These are phyloP conservation scores for Puccinia horiana DNA, from an alignment of 1,284 basidiomycete species.

Conservation along the genomic window DNA sequence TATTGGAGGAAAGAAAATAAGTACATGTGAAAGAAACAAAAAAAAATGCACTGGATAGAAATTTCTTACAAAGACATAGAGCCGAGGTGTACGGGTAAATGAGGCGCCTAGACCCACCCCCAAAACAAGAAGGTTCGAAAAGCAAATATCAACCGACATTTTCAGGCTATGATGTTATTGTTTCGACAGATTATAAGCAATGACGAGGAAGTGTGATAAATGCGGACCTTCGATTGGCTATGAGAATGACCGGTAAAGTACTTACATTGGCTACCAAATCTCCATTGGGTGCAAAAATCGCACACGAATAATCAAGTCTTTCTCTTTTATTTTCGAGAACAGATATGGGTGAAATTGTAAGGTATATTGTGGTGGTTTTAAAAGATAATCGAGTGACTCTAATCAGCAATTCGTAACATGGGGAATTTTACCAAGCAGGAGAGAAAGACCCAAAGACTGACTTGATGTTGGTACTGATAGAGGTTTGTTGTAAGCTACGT, in stretches of 20 bases:
- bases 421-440: neutral
- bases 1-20: neutral
- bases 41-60: neutral
- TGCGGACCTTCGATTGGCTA: neutral
- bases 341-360: slow-evolving; percentile 53
- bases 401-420: neutral
- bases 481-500: slow-evolving; percentile 79
- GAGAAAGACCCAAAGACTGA: slow-evolving; percentile 49
- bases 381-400: neutral
- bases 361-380: neutral
- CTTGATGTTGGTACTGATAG: slow-evolving; percentile 76
- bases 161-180: neutral
- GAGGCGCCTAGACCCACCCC: slow-evolving; percentile 64
- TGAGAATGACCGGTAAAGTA: neutral
- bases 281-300: slow-evolving; percentile 84
- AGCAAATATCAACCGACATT: neutral
- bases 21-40: neutral
- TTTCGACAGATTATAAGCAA: neutral
- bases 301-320: slow-evolving; percentile 63
- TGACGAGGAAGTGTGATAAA: neutral
- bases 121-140: neutral
- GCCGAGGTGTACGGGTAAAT: slow-evolving; percentile 63
- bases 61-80: slow-evolving; percentile 56
- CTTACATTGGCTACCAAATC: slow-evolving; percentile 79
- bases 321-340: slow-evolving; percentile 45